A percentile compares a stretch with the other conserved stretches of the same genome.
Conservation (phyloP, 768 basidiomycete genomes). For the Lentinula raphanica region DNA sequence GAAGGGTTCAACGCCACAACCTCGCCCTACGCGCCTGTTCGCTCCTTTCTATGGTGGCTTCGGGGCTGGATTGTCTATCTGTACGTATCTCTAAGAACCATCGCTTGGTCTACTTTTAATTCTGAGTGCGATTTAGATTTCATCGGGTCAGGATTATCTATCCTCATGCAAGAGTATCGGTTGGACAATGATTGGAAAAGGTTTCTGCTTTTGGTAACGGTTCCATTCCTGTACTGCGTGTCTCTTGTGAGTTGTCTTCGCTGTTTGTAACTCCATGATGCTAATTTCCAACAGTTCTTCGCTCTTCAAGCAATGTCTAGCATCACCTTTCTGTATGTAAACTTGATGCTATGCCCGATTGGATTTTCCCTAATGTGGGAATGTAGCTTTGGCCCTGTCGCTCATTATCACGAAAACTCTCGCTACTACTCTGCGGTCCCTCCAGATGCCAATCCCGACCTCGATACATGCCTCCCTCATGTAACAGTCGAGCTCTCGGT, state of each 20-base stretch:
- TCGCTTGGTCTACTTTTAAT: background rate
- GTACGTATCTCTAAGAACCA: constrained; percentile 33
- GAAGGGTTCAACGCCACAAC: constrained; percentile 32
- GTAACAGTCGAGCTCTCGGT: constrained; percentile 82
- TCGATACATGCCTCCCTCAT: constrained; percentile 65
- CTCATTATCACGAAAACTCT: constrained; percentile 82
- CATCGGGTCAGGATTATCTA: constrained; percentile 53
- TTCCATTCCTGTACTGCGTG: constrained; percentile 73
- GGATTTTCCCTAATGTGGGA: background rate
- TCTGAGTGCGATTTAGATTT: constrained; percentile 46
- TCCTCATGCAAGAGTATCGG: constrained; percentile 60
- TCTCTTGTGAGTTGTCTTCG: constrained; percentile 47
- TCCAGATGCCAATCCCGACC: constrained; percentile 55
- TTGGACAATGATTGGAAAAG: constrained; percentile 60
- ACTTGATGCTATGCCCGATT: constrained; percentile 5
- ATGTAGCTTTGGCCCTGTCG: constrained; percentile 69
- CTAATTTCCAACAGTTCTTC: constrained; percentile 52
- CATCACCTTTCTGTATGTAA: constrained; percentile 56
- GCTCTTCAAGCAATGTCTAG: constrained; percentile 61
- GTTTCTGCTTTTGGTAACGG: constrained; percentile 60
- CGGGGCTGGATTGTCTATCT: constrained; percentile 59
- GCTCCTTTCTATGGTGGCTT: constrained; percentile 74
- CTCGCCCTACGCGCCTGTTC: constrained; percentile 53
- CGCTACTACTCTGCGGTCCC: constrained; percentile 72
- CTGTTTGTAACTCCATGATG: background rate